Percentiles rank a stretch among this genome's conserved stretches.
Evolutionary conservation across 495 filamentous ascomycete genomes (phyloP).

Genomic region (Aeminium ludgeri): DNA sequence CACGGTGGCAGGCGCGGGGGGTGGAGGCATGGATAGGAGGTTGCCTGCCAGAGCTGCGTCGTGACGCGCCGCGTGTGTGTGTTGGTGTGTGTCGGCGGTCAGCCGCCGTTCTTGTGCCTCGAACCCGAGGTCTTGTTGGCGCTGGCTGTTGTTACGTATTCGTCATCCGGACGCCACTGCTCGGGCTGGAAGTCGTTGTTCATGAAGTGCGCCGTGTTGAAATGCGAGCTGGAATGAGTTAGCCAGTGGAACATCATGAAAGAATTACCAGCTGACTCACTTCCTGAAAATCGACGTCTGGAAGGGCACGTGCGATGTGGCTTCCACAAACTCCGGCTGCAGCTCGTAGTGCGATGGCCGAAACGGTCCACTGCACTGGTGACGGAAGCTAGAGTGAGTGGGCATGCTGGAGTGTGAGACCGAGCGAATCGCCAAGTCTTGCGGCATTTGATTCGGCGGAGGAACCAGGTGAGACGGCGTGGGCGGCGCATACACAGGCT

Average conservation of each 20-base stretch:
- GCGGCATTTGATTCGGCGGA: slow-evolving; percentile 10
- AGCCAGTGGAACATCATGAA: neutral
- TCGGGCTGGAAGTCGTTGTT: slow-evolving; percentile 28
- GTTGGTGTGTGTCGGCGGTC: slow-evolving; percentile 1
- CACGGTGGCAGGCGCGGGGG: neutral
- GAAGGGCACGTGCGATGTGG: slow-evolving; percentile 17
- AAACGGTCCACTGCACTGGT: slow-evolving; percentile 12
- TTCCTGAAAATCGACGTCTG: slow-evolving; percentile 26
- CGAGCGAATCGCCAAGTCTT: slow-evolving; percentile 12
- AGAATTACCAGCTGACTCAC: slow-evolving; percentile 13
- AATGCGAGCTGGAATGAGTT: slow-evolving; percentile 20
- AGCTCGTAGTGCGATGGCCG: slow-evolving; percentile 19
- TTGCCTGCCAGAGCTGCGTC: no score
- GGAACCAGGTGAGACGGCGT: slow-evolving; percentile 3
- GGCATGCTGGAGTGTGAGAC: slow-evolving; percentile 6
- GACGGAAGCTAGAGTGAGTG: slow-evolving; percentile 3
- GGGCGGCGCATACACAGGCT: slow-evolving; percentile 8
- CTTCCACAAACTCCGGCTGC: slow-evolving; percentile 17
- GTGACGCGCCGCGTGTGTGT: neutral
- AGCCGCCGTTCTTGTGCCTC: slow-evolving; percentile 12
- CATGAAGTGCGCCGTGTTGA: slow-evolving; percentile 27
- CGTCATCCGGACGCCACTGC: slow-evolving; percentile 25
- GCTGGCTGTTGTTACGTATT: slow-evolving; percentile 15
- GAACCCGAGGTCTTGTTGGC: slow-evolving; percentile 1
- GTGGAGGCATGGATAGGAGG: neutral